Conservation (phyloP, 345 rosid genomes). For the Boechera retrofracta region DNA sequence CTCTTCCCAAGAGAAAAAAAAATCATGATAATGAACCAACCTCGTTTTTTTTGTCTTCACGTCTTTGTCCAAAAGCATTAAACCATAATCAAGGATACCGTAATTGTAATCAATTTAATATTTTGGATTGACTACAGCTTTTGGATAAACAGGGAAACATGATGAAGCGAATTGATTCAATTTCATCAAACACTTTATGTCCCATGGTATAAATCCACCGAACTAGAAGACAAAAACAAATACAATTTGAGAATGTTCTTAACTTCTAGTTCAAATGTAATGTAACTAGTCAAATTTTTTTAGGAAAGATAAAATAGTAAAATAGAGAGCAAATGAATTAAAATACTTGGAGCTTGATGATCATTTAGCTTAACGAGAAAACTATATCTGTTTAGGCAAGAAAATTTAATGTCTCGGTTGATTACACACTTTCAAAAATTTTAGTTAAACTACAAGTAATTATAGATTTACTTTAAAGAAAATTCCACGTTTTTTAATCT, state of each 20-base stretch:
- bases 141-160: not conserved
- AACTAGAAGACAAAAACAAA: slow-evolving; percentile 11
- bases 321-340: not conserved
- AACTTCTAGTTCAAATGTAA: not conserved
- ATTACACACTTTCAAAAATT: slow-evolving; percentile 33
- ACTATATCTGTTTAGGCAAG: slow-evolving; percentile 34
- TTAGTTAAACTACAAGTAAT: slow-evolving; percentile 41
- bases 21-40: too few species aligned
- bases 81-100: too few species aligned
- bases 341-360: not conserved
- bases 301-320: not conserved
- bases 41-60: too few species aligned
- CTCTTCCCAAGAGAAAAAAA: too few species aligned
- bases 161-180: slow-evolving; percentile 21
- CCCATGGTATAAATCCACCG: slow-evolving; percentile 8
- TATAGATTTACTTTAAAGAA: slow-evolving; percentile 7
- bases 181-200: slow-evolving; percentile 12
- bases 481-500: slow-evolving; percentile 5
- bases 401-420: slow-evolving; percentile 2
- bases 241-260: slow-evolving; percentile 4
- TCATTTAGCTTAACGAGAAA: slow-evolving; percentile 39
- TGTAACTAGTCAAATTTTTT: slow-evolving; percentile 3
- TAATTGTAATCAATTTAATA: too few species aligned
- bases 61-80: too few species aligned
- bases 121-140: not conserved